Percentiles rank a stretch among this genome's conserved stretches.
These are phyloP conservation scores for Epithele typhae DNA, from an alignment of 768 basidiomycete species.

Conservation along the genomic window DNA sequence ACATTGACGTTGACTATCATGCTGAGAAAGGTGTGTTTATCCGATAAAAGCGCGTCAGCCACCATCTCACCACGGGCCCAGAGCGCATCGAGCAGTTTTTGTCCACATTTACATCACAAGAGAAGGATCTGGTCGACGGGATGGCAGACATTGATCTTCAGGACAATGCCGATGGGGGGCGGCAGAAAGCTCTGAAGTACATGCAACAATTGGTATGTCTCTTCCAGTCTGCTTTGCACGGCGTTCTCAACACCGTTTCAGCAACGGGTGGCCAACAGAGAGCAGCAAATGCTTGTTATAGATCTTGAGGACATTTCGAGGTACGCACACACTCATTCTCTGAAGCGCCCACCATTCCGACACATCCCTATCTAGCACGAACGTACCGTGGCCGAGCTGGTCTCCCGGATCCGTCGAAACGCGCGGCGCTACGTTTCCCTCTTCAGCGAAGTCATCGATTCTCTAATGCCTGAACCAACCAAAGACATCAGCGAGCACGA, in stretches of 20 bases:
- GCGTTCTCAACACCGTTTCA: conserved; percentile 27
- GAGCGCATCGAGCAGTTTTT: conserved; percentile 70
- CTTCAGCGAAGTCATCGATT: conserved; percentile 89
- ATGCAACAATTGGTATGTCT: conserved; percentile 73
- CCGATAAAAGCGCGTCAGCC: conserved; percentile 38
- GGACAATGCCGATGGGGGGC: conserved; percentile 39
- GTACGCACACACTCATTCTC: too few relatives aligned
- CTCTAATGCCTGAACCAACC: conserved; percentile 82
- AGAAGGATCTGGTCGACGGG: conserved; percentile 62
- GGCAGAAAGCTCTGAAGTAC: conserved; percentile 61
- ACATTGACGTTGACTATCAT: conserved; percentile 61
- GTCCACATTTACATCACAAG: conserved; percentile 55
- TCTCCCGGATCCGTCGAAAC: conserved; percentile 75
- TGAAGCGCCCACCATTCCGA: too few relatives aligned
- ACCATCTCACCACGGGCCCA: conserved; percentile 22
- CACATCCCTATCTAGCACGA: conserved; percentile 46
- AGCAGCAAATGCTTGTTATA: conserved; percentile 83
- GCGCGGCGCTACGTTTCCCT: conserved; percentile 86
- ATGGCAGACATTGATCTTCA: conserved; percentile 70
- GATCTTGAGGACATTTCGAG: conserved; percentile 85
- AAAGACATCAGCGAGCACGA: conserved; percentile 87
- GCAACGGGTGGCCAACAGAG: conserved; percentile 93
- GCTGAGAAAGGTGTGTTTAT: conserved; percentile 75
- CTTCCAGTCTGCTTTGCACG: too few relatives aligned
- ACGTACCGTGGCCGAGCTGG: conserved; percentile 67